Base-by-base conservation (phyloP, 495 filamentous ascomycete species). In the Trichoderma erinaceum region DNA sequence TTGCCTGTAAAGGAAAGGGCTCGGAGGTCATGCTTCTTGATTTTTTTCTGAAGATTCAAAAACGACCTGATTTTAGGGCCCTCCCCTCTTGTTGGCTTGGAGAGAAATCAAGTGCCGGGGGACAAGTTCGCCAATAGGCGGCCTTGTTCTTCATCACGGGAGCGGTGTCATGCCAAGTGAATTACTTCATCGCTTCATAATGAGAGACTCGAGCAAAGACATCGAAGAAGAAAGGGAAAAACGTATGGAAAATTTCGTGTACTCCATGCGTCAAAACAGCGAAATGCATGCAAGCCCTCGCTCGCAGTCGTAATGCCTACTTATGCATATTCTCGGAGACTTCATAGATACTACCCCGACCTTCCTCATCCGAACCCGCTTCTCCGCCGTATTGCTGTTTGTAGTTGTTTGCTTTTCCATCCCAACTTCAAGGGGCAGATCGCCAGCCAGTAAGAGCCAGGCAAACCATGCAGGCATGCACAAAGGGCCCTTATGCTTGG, bases 321-420 rank as follows among this genome's bases (percentile, higher is more conserved):
- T 46, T 18, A 16, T 18, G 43, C 18, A 15, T 46, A 46, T 46
- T 18, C 3, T 18, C 43, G 43, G 43, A 46, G 50, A 29, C 29
- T 29, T 29, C 29, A 29, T 7, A 21, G 50, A n/a, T n/a, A 21
- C n/a, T 25, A 21, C 50, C 50, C 15, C n/a, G 50, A 56, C 50
- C 50, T 56, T 56, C 50, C 50, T 25, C n/a, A 56, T 56, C 50
- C n/a, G 50, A 56, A 4, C 50, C 50, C 50, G 50, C 50, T 56
- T 56, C 50, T 56, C 50, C 50, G 50, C 50, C 50, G 50, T 21
- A n/a, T 56, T n/a, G 8, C 21, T 25, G 35, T 38, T 38, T 38
- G 35, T 7, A 38, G 35, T 56, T 0, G 16, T 56, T 56, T 56
- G 18, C 21, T n/a, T 1, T 23, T 56, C n/a, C 2, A n/a, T n/a